Conservation (phyloP, 768 basidiomycete genomes). For the Boletus sp. region DNA sequence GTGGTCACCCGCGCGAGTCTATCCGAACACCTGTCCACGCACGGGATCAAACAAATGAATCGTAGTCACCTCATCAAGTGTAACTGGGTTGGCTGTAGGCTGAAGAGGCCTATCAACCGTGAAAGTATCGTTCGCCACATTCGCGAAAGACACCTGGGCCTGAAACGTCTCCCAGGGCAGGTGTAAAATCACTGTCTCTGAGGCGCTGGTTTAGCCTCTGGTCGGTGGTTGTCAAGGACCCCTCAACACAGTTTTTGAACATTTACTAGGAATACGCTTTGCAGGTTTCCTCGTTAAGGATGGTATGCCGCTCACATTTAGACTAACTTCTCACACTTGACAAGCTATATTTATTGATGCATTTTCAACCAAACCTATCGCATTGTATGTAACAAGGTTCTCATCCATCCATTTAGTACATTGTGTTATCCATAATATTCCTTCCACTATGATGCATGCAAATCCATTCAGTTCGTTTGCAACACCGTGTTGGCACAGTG, state of each 20-base stretch:
- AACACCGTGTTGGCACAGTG: not conserved
- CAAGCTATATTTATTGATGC: too few species aligned
- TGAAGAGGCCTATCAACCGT: conserved; percentile 12
- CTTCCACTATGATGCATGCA: too few species aligned
- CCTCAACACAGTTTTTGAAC: too few species aligned
- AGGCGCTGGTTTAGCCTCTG: not conserved
- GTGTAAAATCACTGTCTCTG: not conserved
- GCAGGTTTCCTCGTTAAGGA: not conserved
- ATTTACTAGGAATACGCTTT: too few species aligned
- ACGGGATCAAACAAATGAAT: conserved; percentile 9
- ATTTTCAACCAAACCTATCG: too few species aligned
- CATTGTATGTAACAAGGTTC: not conserved
- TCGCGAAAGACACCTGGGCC: conserved; percentile 9
- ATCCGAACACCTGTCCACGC: conserved; percentile 12
- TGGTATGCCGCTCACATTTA: not conserved
- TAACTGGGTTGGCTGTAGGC: conserved; percentile 11
- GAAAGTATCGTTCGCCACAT: conserved; percentile 21
- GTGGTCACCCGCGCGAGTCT: not conserved
- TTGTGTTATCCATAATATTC: not conserved
- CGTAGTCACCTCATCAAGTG: not conserved
- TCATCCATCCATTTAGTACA: not conserved
- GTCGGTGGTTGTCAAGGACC: not conserved
- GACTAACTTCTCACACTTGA: not conserved
- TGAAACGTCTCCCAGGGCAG: conserved; percentile 6
- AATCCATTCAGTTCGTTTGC: not conserved